Evolutionary conservation across 495 filamentous ascomycete genomes (phyloP).

Genomic region (Aspergillus asperescens): DNA sequence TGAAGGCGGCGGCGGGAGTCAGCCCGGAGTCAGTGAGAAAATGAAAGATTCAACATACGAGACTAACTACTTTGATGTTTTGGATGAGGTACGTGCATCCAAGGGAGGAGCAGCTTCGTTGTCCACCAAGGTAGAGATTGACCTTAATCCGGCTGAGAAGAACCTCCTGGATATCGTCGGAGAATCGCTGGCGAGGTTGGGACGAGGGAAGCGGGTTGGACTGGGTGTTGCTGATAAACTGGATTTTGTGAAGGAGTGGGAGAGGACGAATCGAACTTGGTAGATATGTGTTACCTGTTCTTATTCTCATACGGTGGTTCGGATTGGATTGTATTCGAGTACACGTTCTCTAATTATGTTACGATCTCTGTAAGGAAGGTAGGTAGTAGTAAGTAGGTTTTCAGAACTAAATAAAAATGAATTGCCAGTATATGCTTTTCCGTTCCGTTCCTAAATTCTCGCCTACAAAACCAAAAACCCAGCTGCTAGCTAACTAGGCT

Average conservation of each 20-base stretch:
- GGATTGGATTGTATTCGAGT: background rate
- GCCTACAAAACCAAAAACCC: background rate
- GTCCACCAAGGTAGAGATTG: conserved; percentile 10
- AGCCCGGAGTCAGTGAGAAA: background rate
- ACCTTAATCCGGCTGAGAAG: conserved; percentile 51
- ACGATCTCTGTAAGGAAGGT: background rate
- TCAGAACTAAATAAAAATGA: too few species aligned
- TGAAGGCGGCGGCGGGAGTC: conserved; percentile 13
- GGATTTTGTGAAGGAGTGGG: conserved; percentile 65
- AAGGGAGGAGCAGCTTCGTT: conserved; percentile 25
- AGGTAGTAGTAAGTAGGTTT: too few species aligned
- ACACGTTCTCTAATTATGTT: background rate
- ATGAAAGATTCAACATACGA: conserved; percentile 33
- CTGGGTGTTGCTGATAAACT: conserved; percentile 77
- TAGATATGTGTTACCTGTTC: conserved; percentile 9
- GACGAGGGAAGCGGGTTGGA: conserved; percentile 84
- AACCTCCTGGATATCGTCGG: conserved; percentile 66
- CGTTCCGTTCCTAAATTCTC: background rate
- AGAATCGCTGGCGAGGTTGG: conserved; percentile 82
- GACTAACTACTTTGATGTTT: conserved; percentile 47
- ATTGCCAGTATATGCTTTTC: conserved; percentile 10
- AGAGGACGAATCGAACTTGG: conserved; percentile 36
- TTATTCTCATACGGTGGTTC: background rate
- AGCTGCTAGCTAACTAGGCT: background rate
- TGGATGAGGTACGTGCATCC: conserved; percentile 34